Percentiles rank a stretch among this genome's conserved stretches.
Evolutionary conservation across 2,329 filamentous ascomycete genomes (phyloP).

Genomic region (Fusarium marasasianum): DNA sequence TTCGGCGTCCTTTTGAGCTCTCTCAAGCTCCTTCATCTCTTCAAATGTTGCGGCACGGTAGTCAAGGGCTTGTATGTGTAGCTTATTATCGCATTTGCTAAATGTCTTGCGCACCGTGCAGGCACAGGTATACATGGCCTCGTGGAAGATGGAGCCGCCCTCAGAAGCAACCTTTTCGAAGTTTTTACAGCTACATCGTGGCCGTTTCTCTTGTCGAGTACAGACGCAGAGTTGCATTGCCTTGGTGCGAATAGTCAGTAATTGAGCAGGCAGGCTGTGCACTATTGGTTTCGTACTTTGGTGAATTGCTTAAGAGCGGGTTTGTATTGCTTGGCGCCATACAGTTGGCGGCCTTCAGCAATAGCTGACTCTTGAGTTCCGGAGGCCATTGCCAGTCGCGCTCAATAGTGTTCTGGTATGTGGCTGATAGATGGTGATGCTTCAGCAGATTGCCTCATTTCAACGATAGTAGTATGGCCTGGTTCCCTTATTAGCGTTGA

Average conservation of each 20-base stretch:
- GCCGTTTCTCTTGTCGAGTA: conserved; percentile 46
- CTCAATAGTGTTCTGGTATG: neutral
- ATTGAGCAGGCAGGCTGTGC: neutral
- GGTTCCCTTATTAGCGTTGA: neutral
- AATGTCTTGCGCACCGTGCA: conserved; percentile 51
- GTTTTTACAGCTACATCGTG: conserved; percentile 53
- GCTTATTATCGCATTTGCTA: conserved; percentile 50
- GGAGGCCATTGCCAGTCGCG: conserved; percentile 20
- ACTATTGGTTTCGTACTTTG: conserved; percentile 36
- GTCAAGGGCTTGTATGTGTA: conserved; percentile 54
- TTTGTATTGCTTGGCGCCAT: conserved; percentile 48
- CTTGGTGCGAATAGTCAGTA: conserved; percentile 40
- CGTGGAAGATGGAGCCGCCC: conserved; percentile 52
- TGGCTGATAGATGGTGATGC: neutral
- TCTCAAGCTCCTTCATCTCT: conserved; percentile 49
- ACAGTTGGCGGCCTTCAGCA: conserved; percentile 47
- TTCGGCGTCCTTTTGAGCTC: conserved; percentile 52
- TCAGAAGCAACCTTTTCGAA: conserved; percentile 48
- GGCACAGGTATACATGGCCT: conserved; percentile 53
- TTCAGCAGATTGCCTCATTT: neutral
- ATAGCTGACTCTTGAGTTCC: conserved; percentile 44
- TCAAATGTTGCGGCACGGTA: conserved; percentile 54
- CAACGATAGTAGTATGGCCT: neutral
- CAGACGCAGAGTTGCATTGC: conserved; percentile 51
- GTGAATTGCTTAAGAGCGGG: conserved; percentile 51